Percentiles rank a stretch among this genome's conserved stretches.
phyloP scores from a whole-genome alignment of 768 basidiomycete species.

The Lactarius deliciosus region DNA sequence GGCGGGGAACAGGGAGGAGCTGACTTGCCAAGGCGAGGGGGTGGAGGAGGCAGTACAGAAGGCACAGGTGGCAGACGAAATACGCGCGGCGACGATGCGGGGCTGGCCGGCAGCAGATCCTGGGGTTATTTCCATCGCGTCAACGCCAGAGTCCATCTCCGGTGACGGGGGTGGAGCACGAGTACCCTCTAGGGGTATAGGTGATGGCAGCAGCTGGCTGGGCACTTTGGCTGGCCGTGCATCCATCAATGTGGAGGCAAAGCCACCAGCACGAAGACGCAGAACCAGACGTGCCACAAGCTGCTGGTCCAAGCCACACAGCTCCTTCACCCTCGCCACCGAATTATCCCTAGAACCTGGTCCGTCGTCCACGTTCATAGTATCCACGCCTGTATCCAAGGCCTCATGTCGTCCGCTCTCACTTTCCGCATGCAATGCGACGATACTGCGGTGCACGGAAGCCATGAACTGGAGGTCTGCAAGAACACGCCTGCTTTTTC shows the following conservation, averaged over 20 bases:
- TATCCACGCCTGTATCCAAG: background rate
- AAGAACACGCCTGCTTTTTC: conserved; percentile 28
- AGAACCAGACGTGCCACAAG: conserved; percentile 19
- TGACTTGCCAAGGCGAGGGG: background rate
- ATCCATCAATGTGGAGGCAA: conserved; percentile 15
- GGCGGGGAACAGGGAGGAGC: conserved; percentile 8
- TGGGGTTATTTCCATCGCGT: conserved; percentile 19
- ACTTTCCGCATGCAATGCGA: conserved; percentile 16
- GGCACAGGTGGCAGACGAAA: conserved; percentile 3
- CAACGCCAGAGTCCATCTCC: conserved; percentile 20
- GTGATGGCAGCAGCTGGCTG: background rate
- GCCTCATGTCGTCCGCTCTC: background rate
- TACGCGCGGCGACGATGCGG: background rate
- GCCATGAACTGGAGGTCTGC: conserved; percentile 29
- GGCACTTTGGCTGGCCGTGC: background rate
- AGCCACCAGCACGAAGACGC: conserved; percentile 19
- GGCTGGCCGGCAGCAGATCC: conserved; percentile 23
- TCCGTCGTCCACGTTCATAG: conserved; percentile 16
- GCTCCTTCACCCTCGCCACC: conserved; percentile 12
- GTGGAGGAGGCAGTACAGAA: conserved; percentile 12
- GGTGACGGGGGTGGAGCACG: conserved; percentile 26
- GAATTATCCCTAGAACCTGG: background rate
- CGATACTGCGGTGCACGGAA: conserved; percentile 28
- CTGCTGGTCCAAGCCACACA: conserved; percentile 23
- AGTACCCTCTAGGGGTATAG: conserved; percentile 21